These are phyloP conservation scores for Dunaliella sp. DNA, from an alignment of 139 green algal genomes.

Conservation along the genomic window DNA sequence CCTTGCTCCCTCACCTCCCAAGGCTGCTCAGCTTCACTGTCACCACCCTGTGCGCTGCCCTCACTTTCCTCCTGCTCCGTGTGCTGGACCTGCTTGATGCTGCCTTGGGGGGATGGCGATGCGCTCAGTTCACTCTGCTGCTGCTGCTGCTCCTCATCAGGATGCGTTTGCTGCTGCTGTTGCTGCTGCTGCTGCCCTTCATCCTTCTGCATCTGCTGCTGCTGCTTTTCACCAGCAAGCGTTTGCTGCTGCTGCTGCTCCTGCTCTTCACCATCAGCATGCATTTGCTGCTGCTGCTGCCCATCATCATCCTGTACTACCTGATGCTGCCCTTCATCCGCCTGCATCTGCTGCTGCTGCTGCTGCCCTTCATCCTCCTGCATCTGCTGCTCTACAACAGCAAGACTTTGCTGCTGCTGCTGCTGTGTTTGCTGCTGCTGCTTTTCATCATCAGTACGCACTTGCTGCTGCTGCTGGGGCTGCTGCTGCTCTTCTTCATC, in stretches of 20 bases:
- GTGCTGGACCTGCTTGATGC: too few relatives aligned
- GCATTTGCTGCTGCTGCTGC: background rate
- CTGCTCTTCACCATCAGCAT: background rate
- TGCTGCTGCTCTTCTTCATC: too few relatives aligned
- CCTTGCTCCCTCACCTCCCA: too few relatives aligned
- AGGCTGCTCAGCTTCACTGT: too few relatives aligned
- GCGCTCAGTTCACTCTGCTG: background rate
- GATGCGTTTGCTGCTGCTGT: background rate
- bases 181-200: background rate
- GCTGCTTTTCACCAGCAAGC: background rate
- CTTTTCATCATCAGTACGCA: too few relatives aligned
- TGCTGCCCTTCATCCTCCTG: background rate
- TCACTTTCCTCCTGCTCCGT: too few relatives aligned
- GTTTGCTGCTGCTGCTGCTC: background rate
- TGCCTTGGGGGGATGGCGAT: too few relatives aligned
- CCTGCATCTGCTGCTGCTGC: background rate
- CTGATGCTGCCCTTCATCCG: background rate
- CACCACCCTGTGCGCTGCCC: too few relatives aligned
- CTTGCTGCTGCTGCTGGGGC: background rate
- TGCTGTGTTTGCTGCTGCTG: too few relatives aligned
- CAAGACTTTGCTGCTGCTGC: too few relatives aligned
- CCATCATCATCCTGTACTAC: background rate
- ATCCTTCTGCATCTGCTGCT: background rate
- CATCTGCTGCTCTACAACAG: too few relatives aligned
- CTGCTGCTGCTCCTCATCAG: background rate